Conservation (phyloP, 805 yeast genomes). For the Kodamaea kaohsiungensis region DNA sequence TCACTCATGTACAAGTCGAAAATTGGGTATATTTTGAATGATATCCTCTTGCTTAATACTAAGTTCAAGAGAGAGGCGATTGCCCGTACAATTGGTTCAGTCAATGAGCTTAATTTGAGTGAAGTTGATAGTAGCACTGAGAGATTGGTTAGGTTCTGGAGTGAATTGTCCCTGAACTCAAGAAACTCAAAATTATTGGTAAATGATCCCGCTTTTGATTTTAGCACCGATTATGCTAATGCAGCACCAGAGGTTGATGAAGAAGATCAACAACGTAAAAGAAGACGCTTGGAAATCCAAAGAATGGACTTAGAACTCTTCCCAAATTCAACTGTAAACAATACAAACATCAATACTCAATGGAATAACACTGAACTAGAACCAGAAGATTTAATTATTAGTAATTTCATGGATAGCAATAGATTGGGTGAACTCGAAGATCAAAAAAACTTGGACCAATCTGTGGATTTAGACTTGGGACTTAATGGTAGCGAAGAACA, state of each 20-base stretch:
- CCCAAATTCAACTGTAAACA: constrained; percentile 10
- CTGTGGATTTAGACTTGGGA: constrained; percentile 1
- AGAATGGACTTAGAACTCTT: constrained; percentile 2
- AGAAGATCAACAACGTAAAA: constrained; percentile 5
- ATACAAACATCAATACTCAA: background rate
- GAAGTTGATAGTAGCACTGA: background rate
- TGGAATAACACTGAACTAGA: background rate
- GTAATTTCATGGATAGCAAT: constrained; percentile 5
- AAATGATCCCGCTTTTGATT: constrained; percentile 29
- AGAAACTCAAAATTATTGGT: background rate
- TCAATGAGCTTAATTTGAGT: background rate
- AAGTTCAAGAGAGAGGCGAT: constrained; percentile 5
- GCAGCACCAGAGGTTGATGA: background rate
- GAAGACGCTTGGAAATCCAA: constrained; percentile 19
- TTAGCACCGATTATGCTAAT: constrained; percentile 5
- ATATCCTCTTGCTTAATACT: constrained; percentile 17
- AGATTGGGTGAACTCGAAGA: background rate
- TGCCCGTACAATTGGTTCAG: background rate
- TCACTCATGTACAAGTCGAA: constrained; percentile 51
- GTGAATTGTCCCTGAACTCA: background rate
- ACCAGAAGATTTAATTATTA: constrained; percentile 2
- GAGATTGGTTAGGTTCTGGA: background rate
- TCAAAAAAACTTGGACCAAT: background rate
- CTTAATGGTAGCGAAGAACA: constrained; percentile 10
- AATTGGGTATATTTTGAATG: constrained; percentile 45